These are phyloP conservation scores for Botrytis fabae DNA, from an alignment of 2,329 filamentous ascomycete species.

Conservation along the genomic window DNA sequence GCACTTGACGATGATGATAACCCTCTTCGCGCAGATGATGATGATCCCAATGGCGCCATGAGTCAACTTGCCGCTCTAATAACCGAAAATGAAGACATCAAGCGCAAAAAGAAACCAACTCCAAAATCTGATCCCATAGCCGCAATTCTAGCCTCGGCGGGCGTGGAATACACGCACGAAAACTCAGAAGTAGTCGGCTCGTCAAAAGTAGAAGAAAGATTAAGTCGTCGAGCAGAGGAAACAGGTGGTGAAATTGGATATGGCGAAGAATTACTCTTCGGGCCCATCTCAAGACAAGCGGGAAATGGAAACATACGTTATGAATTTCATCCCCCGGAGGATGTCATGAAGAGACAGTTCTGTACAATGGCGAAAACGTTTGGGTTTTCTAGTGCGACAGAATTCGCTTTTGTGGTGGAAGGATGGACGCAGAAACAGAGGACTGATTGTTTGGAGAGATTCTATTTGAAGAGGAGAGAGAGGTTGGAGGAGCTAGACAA, in stretches of 20 bases:
- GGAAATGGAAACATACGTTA: constrained; percentile 34
- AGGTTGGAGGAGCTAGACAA: constrained; percentile 27
- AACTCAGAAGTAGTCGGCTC: constrained; percentile 94
- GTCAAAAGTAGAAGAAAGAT: constrained; percentile 83
- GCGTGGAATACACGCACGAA: constrained; percentile 93
- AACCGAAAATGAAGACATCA: constrained; percentile 48
- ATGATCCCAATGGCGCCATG: constrained; percentile 62
- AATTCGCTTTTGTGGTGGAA: constrained; percentile 90
- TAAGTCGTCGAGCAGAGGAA: constrained; percentile 68
- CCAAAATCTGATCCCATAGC: constrained; percentile 71
- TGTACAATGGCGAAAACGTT: constrained; percentile 83
- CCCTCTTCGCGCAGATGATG: constrained; percentile 45
- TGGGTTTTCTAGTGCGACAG: constrained; percentile 72
- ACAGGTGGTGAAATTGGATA: constrained; percentile 46
- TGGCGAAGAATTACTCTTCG: constrained; percentile 59
- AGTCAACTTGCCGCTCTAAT: constrained; percentile 68
- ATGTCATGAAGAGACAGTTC: constrained; percentile 79
- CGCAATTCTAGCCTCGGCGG: constrained; percentile 83
- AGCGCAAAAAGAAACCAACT: constrained; percentile 43
- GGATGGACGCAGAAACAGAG: constrained; percentile 84
- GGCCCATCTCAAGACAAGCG: constrained; percentile 43
- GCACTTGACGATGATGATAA: constrained; percentile 55
- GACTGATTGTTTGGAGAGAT: constrained; percentile 73
- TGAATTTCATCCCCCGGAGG: constrained; percentile 62
- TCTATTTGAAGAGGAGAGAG: constrained; percentile 65